These are phyloP conservation scores for Talinum fruticosum DNA, from an alignment of 148 eudicot genomes.

Conservation along the genomic window DNA sequence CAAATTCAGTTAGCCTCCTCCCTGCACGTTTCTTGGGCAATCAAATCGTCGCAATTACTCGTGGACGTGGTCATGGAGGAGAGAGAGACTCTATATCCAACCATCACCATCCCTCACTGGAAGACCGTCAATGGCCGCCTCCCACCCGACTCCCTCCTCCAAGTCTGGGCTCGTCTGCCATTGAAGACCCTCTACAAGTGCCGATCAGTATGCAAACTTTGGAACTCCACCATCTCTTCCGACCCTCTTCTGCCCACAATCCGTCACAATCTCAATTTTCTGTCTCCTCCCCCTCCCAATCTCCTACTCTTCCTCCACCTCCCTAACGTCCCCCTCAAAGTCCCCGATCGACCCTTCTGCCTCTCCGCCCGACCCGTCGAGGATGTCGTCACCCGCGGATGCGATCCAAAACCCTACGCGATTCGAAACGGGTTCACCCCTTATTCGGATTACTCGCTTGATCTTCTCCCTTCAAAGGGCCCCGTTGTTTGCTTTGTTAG, in stretches of 20 bases:
- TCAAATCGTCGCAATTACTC: no score
- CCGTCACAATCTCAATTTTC: slow-evolving; percentile 8
- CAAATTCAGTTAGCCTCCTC: no score
- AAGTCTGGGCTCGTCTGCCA: slow-evolving; percentile 31
- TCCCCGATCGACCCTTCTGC: slow-evolving; percentile 25
- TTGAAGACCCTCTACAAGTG: slow-evolving; percentile 21
- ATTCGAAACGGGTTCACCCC: slow-evolving; percentile 31
- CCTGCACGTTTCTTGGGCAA: no score
- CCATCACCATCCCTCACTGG: background rate
- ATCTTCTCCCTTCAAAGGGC: slow-evolving; percentile 11
- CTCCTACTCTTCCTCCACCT: slow-evolving; percentile 23
- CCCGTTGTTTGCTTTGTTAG: slow-evolving; percentile 20
- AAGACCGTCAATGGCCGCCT: slow-evolving; percentile 20
- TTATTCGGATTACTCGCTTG: slow-evolving; percentile 10
- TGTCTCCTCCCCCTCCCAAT: slow-evolving; percentile 17
- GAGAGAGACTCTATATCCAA: background rate
- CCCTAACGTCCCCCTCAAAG: slow-evolving; percentile 21
- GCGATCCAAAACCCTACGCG: slow-evolving; percentile 23
- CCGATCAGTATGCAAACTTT: slow-evolving; percentile 29
- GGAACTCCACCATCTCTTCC: slow-evolving; percentile 24
- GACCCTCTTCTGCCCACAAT: slow-evolving; percentile 26
- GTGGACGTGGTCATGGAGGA: no score
- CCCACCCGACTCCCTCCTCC: slow-evolving; percentile 20
- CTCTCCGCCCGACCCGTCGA: slow-evolving; percentile 22
- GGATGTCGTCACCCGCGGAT: background rate